Base-by-base conservation (phyloP, 148 eudicot species). In the Linanthus parryae region DNA sequence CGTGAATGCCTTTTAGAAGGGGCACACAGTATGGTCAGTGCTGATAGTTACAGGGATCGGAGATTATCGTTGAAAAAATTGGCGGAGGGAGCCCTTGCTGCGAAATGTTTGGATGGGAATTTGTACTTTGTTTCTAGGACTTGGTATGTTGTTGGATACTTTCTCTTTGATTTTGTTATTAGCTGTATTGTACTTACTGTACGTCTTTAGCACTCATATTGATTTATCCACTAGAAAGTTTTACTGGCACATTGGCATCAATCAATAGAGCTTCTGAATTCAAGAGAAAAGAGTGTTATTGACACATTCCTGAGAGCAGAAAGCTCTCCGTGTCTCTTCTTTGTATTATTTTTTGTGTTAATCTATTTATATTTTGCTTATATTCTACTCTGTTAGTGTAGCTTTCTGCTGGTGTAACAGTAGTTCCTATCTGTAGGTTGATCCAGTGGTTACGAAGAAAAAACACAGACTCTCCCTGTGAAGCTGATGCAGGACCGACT, bases 401-500 rank as follows among this genome's bases (percentile, higher is more conserved):
- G 30, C 23, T 36, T 37, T 16, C 21, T 37, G 30, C 17, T 38
- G 26, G 20, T 25, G 13, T 33, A 40, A 18, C n/a, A 4, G 31
- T 33, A 57, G 41, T 44, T 56, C 22, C 17, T 27, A 34, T 62
- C 56, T 58, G 56, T 64, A 92, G 99, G 99, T 72, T 92, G 64
- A 87, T 79, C 25, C 99, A 84, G 30, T 92, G 99, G 99, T 23
- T 84, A 45, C 83, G 94, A 21, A 73, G 94, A 58, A 84, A 88
- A 65, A 69, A 70, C 52, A 57, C 72, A 16, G 94, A 92, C 48
- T 49, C 74, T 29, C 96, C 96, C 26, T 71, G 75, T 44, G 96
- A 92, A 61, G 94, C 94, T 63, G 99, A 92, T 78, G 62, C 85
- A 48, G 99, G 91, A 59, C 99, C 99, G 40, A 87, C 96, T 30